phyloP scores from a whole-genome alignment of 306 rosid genomes.

The Oemleria cerasiformis region DNA sequence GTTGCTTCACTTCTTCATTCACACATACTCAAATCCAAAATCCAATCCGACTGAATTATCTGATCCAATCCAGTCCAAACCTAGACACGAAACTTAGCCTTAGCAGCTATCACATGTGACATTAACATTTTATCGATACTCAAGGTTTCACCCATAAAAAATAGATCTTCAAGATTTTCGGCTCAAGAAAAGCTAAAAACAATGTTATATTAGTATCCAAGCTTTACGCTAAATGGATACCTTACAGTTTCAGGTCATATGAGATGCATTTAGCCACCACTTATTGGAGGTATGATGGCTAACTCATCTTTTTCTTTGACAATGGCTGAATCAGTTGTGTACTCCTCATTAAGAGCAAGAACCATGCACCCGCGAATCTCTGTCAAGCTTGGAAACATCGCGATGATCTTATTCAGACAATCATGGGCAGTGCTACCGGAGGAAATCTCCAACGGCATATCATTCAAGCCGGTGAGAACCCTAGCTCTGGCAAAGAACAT shows the following conservation, averaged over 20 bases:
- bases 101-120: not conserved
- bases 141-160: not conserved
- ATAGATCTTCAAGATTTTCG: not conserved
- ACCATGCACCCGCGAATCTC: conserved; percentile 75
- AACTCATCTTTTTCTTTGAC: conserved; percentile 72
- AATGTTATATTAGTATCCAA: not conserved
- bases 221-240: not conserved
- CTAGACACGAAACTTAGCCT: too few species aligned
- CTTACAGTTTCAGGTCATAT: not conserved
- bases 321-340: conserved; percentile 47
- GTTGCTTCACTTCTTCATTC: too few species aligned
- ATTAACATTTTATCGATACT: not conserved
- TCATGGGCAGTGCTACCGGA: conserved; percentile 67
- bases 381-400: conserved; percentile 61
- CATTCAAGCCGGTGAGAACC: conserved; percentile 64
- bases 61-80: too few species aligned
- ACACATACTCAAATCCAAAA: too few species aligned
- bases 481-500: conserved; percentile 89
- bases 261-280: conserved; percentile 54
- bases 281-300: conserved; percentile 85
- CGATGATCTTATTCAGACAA: conserved; percentile 60
- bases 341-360: conserved; percentile 84
- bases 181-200: not conserved
- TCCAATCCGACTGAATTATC: too few species aligned
- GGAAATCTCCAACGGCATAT: conserved; percentile 61